These are phyloP conservation scores for Xylaria cubensis DNA, from an alignment of 495 filamentous ascomycete species.

Conservation along the genomic window DNA sequence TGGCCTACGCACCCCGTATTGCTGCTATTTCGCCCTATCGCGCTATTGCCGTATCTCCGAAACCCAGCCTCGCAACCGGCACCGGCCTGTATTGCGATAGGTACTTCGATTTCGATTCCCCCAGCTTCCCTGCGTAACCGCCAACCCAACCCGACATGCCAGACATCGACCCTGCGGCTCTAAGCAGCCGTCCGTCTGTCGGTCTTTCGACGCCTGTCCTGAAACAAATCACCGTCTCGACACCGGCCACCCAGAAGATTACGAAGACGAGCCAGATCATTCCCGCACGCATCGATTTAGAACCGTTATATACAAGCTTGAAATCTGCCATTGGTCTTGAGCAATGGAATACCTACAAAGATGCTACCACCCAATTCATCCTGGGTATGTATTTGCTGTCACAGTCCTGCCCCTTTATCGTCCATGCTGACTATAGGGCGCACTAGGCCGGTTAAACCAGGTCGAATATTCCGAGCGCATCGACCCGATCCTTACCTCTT, in stretches of 20 bases:
- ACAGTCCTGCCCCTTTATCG: slow-evolving; percentile 26
- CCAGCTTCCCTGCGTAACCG: slow-evolving; percentile 19
- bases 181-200: slow-evolving; percentile 73
- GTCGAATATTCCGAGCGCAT: slow-evolving; percentile 80
- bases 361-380: slow-evolving; percentile 77
- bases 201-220: slow-evolving; percentile 68
- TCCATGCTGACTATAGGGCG: slow-evolving; percentile 27
- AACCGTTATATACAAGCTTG: slow-evolving; percentile 85
- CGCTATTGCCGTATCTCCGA: not conserved
- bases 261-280: slow-evolving; percentile 71
- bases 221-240: slow-evolving; percentile 66
- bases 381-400: slow-evolving; percentile 66
- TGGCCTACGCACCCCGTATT: slow-evolving; percentile 21
- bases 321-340: slow-evolving; percentile 79
- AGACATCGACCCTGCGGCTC: slow-evolving; percentile 83
- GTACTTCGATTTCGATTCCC: slow-evolving; percentile 22
- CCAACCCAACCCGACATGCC: slow-evolving; percentile 62
- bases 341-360: slow-evolving; percentile 89
- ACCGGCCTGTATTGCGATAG: slow-evolving; percentile 28
- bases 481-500: slow-evolving; percentile 70
- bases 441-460: slow-evolving; percentile 80
- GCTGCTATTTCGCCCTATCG: not conserved
- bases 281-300: slow-evolving; percentile 82
- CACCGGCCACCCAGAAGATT: slow-evolving; percentile 62
- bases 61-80: slow-evolving; percentile 29